phyloP scores from a whole-genome alignment of 768 basidiomycete species.

The Mycena latifolia region DNA sequence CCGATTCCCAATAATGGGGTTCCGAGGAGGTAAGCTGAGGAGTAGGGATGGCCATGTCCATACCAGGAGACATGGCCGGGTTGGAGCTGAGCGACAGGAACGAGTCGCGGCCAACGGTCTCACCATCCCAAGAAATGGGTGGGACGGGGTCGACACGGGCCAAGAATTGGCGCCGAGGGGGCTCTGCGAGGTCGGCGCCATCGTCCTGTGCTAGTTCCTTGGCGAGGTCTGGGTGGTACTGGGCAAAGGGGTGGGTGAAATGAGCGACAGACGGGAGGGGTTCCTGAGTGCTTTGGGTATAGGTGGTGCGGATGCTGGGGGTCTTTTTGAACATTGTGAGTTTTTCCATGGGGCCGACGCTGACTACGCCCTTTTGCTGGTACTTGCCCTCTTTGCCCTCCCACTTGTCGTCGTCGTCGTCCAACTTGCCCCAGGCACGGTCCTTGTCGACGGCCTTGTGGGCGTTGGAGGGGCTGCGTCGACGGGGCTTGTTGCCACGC shows the following conservation, averaged over 20 bases:
- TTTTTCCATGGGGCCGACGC: slow-evolving; percentile 67
- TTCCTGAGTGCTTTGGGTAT: slow-evolving; percentile 58
- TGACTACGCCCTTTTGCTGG: slow-evolving; percentile 57
- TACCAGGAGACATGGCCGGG: slow-evolving; percentile 62
- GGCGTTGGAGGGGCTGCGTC: slow-evolving; percentile 43
- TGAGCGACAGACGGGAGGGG: slow-evolving; percentile 49
- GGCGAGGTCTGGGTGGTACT: slow-evolving; percentile 66
- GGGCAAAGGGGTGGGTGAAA: slow-evolving; percentile 64
- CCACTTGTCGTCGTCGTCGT: slow-evolving; percentile 58
- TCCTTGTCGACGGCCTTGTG: slow-evolving; percentile 58
- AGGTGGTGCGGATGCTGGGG: slow-evolving; percentile 66
- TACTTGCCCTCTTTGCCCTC: slow-evolving; percentile 50
- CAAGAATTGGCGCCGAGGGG: slow-evolving; percentile 58
- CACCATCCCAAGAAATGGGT: slow-evolving; percentile 68
- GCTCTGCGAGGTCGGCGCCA: slow-evolving; percentile 37
- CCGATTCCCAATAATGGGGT: slow-evolving; percentile 70
- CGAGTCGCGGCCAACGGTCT: slow-evolving; percentile 61
- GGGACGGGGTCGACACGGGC: slow-evolving; percentile 56
- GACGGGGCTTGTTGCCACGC: slow-evolving; percentile 58
- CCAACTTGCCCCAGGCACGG: slow-evolving; percentile 69
- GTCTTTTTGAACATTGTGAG: slow-evolving; percentile 77
- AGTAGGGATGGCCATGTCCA: slow-evolving; percentile 70
- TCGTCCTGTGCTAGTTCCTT: slow-evolving; percentile 60
- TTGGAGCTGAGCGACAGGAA: slow-evolving; percentile 62
- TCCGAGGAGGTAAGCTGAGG: slow-evolving; percentile 65